These are phyloP conservation scores for Coemansia sp. DNA, from an alignment of 192 early-diverging fungal species.

Conservation along the genomic window DNA sequence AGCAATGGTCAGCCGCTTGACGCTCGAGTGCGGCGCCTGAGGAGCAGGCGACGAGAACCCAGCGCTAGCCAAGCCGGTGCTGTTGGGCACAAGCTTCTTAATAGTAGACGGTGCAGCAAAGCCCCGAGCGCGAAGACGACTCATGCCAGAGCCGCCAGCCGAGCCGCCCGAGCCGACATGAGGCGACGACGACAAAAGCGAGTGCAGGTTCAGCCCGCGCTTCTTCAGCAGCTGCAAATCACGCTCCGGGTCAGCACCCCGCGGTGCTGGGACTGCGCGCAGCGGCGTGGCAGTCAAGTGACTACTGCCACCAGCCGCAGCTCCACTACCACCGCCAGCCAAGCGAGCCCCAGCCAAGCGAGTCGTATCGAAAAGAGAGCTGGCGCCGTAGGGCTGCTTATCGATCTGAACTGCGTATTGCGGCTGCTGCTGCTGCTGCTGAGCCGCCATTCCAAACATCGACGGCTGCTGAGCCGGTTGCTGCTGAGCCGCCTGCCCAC, in stretches of 20 bases:
- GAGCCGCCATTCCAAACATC: conserved; percentile 24
- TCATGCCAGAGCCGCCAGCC: not conserved
- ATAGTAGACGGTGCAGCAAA: conserved; percentile 58
- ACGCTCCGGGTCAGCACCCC: conserved; percentile 21
- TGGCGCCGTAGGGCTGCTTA: conserved; percentile 85
- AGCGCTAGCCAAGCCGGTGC: conserved; percentile 23
- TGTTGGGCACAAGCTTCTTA: conserved; percentile 31
- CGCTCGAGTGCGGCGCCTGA: conserved; percentile 71
- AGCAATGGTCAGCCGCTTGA: conserved; percentile 75
- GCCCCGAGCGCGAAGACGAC: conserved; percentile 58
- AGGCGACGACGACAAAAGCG: conserved; percentile 74
- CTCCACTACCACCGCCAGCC: not conserved
- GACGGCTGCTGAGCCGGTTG: conserved; percentile 33
- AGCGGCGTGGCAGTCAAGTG: conserved; percentile 43
- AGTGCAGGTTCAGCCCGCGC: conserved; percentile 67
- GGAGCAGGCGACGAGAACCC: conserved; percentile 68
- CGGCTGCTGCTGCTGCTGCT: conserved; percentile 27
- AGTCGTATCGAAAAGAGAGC: conserved; percentile 72
- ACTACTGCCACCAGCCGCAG: conserved; percentile 22
- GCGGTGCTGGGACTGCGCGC: conserved; percentile 29
- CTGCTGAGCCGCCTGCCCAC: conserved; percentile 18
- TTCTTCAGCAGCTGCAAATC: conserved; percentile 59
- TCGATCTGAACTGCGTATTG: conserved; percentile 77
- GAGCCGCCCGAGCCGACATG: conserved; percentile 42
- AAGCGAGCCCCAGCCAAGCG: conserved; percentile 21